A percentile compares a stretch with the other conserved stretches of the same genome.
Conservation (phyloP, 306 rosid species). For the Castanopsis chinensis region DNA sequence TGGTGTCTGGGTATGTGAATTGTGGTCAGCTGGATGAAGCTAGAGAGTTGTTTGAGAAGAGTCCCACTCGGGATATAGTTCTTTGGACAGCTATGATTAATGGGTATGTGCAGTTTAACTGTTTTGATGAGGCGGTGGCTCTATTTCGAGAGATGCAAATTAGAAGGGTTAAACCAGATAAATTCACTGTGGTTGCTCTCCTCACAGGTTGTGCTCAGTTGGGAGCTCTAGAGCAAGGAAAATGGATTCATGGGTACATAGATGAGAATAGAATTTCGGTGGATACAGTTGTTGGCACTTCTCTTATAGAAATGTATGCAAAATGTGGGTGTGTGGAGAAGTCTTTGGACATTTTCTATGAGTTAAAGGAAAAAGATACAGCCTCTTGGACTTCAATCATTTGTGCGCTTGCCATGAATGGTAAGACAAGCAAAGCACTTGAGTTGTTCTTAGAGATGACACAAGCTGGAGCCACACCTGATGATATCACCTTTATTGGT, state of each 20-base stretch:
- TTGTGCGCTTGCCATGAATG: slow-evolving; percentile 43
- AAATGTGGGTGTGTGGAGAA: slow-evolving; percentile 36
- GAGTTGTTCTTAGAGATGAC: slow-evolving; percentile 33
- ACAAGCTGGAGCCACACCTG: slow-evolving; percentile 29
- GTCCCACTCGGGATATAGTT: slow-evolving; percentile 37
- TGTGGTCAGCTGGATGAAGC: slow-evolving; percentile 42
- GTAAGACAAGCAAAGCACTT: slow-evolving; percentile 34
- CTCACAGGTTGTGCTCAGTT: slow-evolving; percentile 43
- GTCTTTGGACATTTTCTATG: slow-evolving; percentile 34
- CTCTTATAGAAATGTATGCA: slow-evolving; percentile 43
- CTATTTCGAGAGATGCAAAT: slow-evolving; percentile 41
- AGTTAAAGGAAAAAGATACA: slow-evolving; percentile 31
- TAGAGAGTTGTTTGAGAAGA: slow-evolving; percentile 41
- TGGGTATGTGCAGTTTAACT: slow-evolving; percentile 40
- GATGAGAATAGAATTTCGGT: slow-evolving; percentile 26
- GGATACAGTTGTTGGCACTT: slow-evolving; percentile 37
- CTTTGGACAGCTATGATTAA: slow-evolving; percentile 52
- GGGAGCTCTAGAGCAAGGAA: slow-evolving; percentile 50
- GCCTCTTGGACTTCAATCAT: slow-evolving; percentile 45
- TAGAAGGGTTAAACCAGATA: slow-evolving; percentile 30
- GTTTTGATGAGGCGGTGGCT: slow-evolving; percentile 27
- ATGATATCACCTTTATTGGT: slow-evolving; percentile 41
- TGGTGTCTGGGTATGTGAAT: slow-evolving; percentile 40
- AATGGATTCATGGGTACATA: slow-evolving; percentile 33
- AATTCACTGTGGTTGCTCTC: slow-evolving; percentile 34